These are phyloP conservation scores for Gleditsia sinensis DNA, from an alignment of 306 rosid species.

Conservation along the genomic window DNA sequence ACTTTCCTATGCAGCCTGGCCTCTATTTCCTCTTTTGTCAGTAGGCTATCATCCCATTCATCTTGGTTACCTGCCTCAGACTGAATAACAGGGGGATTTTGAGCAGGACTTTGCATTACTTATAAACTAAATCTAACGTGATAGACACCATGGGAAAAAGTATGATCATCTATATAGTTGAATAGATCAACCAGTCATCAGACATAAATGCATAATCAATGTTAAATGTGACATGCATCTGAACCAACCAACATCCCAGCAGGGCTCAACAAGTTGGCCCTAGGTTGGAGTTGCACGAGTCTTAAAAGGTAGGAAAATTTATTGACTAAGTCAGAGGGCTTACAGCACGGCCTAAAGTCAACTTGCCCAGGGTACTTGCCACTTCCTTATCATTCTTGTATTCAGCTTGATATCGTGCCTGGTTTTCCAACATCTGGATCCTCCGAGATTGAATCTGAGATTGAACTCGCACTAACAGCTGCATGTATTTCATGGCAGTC, in stretches of 20 bases:
- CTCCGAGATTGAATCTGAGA: constrained; percentile 93
- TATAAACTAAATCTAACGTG: neutral
- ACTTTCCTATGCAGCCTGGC: constrained; percentile 85
- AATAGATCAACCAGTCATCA: neutral
- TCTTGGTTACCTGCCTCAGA: constrained; percentile 77
- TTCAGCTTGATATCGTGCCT: constrained; percentile 75
- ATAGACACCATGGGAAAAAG: neutral
- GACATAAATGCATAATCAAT: constrained; percentile 15
- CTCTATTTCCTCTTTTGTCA: constrained; percentile 91
- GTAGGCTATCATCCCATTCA: constrained; percentile 92
- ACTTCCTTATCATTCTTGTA: constrained; percentile 66
- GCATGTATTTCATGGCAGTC: constrained; percentile 98
- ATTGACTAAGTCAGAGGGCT: constrained; percentile 38
- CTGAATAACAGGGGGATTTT: constrained; percentile 36
- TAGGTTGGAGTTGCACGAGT: neutral
- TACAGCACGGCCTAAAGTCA: constrained; percentile 62
- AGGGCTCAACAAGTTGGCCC: neutral
- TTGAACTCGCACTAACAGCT: constrained; percentile 87
- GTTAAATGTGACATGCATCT: neutral
- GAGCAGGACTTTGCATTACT: neutral
- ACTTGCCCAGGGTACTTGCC: constrained; percentile 69
- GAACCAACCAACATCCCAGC: neutral
- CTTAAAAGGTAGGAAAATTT: neutral
- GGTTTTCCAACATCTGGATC: constrained; percentile 91
- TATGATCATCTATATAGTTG: constrained; percentile 15